Percentiles rank a stretch among this genome's conserved stretches.
Conservation (phyloP, 1,284 basidiomycete species). For the Rhizoctonia solani region DNA sequence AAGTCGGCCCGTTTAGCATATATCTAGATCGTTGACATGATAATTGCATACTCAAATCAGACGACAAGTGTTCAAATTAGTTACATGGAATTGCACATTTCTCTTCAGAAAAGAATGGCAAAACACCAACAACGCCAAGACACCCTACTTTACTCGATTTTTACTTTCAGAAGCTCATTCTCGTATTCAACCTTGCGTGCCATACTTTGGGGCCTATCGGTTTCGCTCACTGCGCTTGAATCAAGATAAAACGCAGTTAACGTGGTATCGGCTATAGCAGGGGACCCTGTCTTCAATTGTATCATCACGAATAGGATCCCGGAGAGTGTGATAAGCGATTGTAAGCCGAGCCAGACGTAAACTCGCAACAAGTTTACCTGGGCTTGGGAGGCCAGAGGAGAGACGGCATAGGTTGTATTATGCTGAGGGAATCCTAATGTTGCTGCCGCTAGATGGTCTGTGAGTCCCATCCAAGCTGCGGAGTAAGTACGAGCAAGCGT, state of each 20-base stretch:
- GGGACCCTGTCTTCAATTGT: background rate
- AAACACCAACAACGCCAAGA: too few species aligned
- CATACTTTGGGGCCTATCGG: background rate
- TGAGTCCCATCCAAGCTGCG: background rate
- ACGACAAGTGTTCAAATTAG: too few species aligned
- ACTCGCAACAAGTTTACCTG: background rate
- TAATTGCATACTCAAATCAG: too few species aligned
- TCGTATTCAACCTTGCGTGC: too few species aligned
- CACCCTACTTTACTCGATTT: too few species aligned
- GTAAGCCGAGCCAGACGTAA: background rate
- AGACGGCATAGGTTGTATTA: background rate
- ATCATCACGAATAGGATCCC: background rate
- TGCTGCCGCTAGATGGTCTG: background rate
- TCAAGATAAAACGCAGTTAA: background rate
- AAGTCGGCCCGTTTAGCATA: too few species aligned
- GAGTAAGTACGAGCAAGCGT: background rate
- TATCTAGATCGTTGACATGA: too few species aligned
- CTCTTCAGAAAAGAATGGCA: too few species aligned
- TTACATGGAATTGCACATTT: too few species aligned
- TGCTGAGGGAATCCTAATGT: background rate
- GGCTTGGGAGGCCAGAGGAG: too few species aligned
- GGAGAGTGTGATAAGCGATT: background rate
- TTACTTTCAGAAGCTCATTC: too few species aligned
- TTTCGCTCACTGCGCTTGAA: background rate
- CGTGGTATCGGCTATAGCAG: background rate